Percentiles rank a stretch among this genome's conserved stretches.
phyloP scores from a whole-genome alignment of 139 green algal genomes.

The Coccomyxa sp. region DNA sequence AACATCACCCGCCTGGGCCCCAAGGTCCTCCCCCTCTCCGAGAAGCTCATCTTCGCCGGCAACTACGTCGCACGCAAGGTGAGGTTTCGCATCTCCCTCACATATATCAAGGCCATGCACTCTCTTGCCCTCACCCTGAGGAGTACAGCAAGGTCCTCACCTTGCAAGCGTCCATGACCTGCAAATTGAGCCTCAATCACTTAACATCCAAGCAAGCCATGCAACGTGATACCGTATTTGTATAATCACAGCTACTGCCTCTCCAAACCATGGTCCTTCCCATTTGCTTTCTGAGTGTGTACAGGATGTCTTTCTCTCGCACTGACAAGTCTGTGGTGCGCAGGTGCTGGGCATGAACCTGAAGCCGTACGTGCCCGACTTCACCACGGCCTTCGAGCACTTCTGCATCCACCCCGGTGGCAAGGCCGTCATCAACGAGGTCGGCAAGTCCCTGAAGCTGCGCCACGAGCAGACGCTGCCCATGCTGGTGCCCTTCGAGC shows the following conservation, averaged over 20 bases:
- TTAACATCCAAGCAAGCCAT: background rate
- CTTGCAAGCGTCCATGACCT: too few species aligned
- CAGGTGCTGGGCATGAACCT: conserved; percentile 42
- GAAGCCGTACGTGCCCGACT: conserved; percentile 94
- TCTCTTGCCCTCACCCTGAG: too few species aligned
- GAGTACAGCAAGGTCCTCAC: too few species aligned
- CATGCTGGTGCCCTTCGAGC: conserved; percentile 71
- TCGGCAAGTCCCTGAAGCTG: conserved; percentile 92
- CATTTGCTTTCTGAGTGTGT: background rate
- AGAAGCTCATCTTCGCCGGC: conserved; percentile 26
- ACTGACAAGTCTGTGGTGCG: background rate
- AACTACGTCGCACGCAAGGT: conserved; percentile 22
- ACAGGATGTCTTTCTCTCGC: background rate
- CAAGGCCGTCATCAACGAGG: conserved; percentile 88
- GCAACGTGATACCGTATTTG: background rate
- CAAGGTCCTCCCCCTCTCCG: conserved; percentile 21
- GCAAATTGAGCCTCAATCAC: background rate
- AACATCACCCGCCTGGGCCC: conserved; percentile 27
- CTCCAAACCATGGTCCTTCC: background rate
- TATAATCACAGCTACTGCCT: background rate
- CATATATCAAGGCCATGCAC: too few species aligned
- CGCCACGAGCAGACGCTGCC: conserved; percentile 56
- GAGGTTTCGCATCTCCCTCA: background rate
- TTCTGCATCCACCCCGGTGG: conserved; percentile 98
- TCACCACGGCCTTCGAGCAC: conserved; percentile 96